Evolutionary conservation across 805 yeast species (phyloP).

Genomic region (Blastobotrys muscicola): DNA sequence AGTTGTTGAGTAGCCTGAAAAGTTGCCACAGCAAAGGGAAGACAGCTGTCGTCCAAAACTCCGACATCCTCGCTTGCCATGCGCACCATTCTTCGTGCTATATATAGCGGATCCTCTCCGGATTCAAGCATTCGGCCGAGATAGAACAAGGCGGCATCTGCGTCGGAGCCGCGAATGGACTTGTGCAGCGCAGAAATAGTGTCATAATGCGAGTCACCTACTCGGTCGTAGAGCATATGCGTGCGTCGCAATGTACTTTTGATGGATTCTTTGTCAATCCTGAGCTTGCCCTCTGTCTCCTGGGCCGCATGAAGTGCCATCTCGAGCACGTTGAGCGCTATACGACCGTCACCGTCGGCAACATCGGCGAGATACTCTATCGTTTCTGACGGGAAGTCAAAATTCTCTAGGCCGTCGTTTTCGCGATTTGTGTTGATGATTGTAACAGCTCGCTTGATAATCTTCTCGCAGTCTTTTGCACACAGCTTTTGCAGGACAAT

Average conservation of each 20-base stretch:
- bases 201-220: slow-evolving; percentile 91
- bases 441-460: slow-evolving; percentile 50
- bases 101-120: slow-evolving; percentile 88
- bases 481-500: slow-evolving; percentile 54
- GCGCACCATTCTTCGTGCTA: slow-evolving; percentile 84
- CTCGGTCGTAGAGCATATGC: slow-evolving; percentile 64
- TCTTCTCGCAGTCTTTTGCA: slow-evolving; percentile 38
- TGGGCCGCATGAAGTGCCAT: slow-evolving; percentile 27
- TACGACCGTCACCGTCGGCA: slow-evolving; percentile 83
- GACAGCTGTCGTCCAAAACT: slow-evolving; percentile 64
- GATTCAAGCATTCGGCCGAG: slow-evolving; percentile 81
- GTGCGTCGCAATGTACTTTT: slow-evolving; percentile 39
- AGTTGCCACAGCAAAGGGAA: slow-evolving; percentile 81
- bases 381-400: slow-evolving; percentile 47
- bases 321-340: slow-evolving; percentile 73
- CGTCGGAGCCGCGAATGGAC: slow-evolving; percentile 78
- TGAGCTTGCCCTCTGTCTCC: slow-evolving; percentile 1
- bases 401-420: slow-evolving; percentile 37
- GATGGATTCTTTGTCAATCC: slow-evolving; percentile 21
- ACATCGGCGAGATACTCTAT: slow-evolving; percentile 60
- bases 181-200: slow-evolving; percentile 94
- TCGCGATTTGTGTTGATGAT: slow-evolving; percentile 52
- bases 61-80: slow-evolving; percentile 97
- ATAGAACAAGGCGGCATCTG: slow-evolving; percentile 84
- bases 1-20: slow-evolving; percentile 81